A percentile compares a stretch with the other conserved stretches of the same genome.
Evolutionary conservation across 805 yeast species (phyloP).

Genomic region (Pichia eremophila): DNA sequence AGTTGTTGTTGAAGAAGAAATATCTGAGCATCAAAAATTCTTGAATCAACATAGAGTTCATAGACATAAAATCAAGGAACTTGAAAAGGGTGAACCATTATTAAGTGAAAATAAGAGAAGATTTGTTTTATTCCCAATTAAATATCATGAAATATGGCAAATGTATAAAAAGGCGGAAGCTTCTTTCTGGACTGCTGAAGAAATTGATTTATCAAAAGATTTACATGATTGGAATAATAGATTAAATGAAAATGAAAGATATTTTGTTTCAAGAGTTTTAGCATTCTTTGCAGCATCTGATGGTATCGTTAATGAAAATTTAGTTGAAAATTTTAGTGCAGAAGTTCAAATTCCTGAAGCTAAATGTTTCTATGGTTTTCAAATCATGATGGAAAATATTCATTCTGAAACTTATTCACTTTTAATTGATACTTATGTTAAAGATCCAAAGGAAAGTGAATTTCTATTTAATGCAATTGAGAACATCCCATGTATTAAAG

Average conservation of each 20-base stretch:
- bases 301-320: conserved; percentile 95
- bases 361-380: conserved; percentile 97
- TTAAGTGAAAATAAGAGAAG: conserved; percentile 77
- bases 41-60: conserved; percentile 55
- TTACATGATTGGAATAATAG: conserved; percentile 84
- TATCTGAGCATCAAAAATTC: conserved; percentile 43
- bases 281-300: conserved; percentile 99
- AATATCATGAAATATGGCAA: conserved; percentile 97
- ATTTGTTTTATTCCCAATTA: conserved; percentile 91
- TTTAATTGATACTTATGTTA: conserved; percentile 88
- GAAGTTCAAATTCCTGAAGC: conserved; percentile 98
- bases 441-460: conserved; percentile 89
- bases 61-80: conserved; percentile 61
- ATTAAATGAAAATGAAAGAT: conserved; percentile 86
- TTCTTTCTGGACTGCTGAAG: conserved; percentile 99
- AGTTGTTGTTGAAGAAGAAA: conserved; percentile 15
- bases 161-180: conserved; percentile 97
- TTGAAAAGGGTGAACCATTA: conserved; percentile 85
- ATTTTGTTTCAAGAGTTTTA: conserved; percentile 81
- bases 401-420: conserved; percentile 96
- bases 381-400: conserved; percentile 98
- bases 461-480: conserved; percentile 92
- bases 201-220: conserved; percentile 92
- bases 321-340: conserved; percentile 94
- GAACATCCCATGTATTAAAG: conserved; percentile 90